phyloP scores from a whole-genome alignment of 441 rosid genomes.

The Gossypium schwendimanii region DNA sequence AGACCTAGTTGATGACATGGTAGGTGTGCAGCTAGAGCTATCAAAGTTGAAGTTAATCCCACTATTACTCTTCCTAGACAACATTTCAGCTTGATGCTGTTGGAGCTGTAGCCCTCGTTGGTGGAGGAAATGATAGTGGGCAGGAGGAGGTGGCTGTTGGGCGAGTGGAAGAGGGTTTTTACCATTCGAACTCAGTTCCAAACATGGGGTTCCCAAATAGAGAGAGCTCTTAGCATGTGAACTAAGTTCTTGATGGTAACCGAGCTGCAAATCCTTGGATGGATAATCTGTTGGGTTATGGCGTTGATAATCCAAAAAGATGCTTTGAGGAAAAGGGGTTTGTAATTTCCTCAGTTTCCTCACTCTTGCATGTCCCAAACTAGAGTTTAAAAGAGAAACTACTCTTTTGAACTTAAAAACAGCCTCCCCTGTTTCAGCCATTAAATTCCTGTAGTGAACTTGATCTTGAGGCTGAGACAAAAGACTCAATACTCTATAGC shows the following conservation, averaged over 20 bases:
- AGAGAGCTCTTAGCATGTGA: conserved; percentile 48
- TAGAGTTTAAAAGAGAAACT: conserved; percentile 51
- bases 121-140: conserved; percentile 20
- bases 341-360: conserved; percentile 54
- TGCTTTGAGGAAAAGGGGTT: conserved; percentile 38
- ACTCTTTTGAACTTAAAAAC: conserved; percentile 78
- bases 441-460: conserved; percentile 43
- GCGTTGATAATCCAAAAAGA: conserved; percentile 50
- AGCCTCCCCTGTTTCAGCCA: conserved; percentile 71
- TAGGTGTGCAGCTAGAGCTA: conserved; percentile 65
- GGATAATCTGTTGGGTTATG: conserved; percentile 31
- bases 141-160: conserved; percentile 27
- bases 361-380: conserved; percentile 87
- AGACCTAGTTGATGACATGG: conserved; percentile 63
- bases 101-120: conserved; percentile 27
- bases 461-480: conserved; percentile 57
- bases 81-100: conserved; percentile 61
- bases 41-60: conserved; percentile 61
- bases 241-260: conserved; percentile 44
- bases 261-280: conserved; percentile 37
- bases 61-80: conserved; percentile 50
- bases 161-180: conserved; percentile 43
- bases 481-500: conserved; percentile 51
- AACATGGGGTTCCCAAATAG: conserved; percentile 41
- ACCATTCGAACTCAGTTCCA: conserved; percentile 54